Evolutionary conservation across 1,284 basidiomycete species (phyloP).

Genomic region (Ganoderma meredithae): DNA sequence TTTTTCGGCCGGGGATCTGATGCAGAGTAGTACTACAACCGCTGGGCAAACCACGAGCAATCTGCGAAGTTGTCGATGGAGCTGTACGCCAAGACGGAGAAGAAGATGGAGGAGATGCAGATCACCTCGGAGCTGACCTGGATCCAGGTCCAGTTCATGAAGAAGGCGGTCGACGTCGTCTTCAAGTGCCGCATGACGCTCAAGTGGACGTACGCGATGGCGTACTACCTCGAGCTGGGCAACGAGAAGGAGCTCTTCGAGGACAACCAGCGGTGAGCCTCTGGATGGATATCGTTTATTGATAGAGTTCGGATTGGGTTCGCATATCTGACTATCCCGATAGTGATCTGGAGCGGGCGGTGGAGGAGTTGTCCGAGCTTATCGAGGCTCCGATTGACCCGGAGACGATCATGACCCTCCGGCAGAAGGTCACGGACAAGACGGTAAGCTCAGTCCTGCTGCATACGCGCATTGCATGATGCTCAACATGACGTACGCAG

Average conservation of each 20-base stretch:
- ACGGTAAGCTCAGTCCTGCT: conserved; percentile 59
- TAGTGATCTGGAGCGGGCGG: conserved; percentile 93
- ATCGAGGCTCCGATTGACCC: conserved; percentile 91
- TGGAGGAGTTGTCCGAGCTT: conserved; percentile 93
- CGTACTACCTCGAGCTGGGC: conserved; percentile 89
- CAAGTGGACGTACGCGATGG: conserved; percentile 99
- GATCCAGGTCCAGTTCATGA: conserved; percentile 99
- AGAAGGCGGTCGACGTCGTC: conserved; percentile 94
- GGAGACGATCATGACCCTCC: conserved; percentile 81
- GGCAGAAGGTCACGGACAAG: conserved; percentile 95
- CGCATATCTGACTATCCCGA: conserved; percentile 13
- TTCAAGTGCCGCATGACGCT: conserved; percentile 93
- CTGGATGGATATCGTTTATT: conserved; percentile 4
- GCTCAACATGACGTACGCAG: conserved; percentile 43
- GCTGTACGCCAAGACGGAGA: conserved; percentile 94
- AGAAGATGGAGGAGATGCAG: conserved; percentile 99
- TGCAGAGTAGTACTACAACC: conserved; percentile 88
- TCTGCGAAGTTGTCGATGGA: conserved; percentile 95
- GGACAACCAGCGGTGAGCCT: conserved; percentile 88
- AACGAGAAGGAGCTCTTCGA: conserved; percentile 98
- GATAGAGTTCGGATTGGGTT: not conserved
- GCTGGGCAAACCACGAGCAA: conserved; percentile 98
- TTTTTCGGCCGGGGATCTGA: conserved; percentile 9
- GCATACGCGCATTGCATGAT: conserved; percentile 17
- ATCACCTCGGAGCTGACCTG: conserved; percentile 90